Evolutionary conservation across 2,329 filamentous ascomycete species (phyloP).

Genomic region (Colletotrichum salicis): DNA sequence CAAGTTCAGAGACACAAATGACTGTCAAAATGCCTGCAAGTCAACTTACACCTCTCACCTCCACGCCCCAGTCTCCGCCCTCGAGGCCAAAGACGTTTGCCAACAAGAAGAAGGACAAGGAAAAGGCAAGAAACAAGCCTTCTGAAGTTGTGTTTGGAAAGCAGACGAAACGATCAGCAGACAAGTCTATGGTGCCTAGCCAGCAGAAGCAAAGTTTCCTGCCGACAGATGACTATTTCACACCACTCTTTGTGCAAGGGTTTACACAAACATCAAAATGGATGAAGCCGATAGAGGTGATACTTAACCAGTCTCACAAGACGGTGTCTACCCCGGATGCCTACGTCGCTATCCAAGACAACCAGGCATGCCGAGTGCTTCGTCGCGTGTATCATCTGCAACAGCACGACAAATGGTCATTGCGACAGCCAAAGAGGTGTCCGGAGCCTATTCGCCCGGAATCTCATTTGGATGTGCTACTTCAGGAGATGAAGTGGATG

Average conservation of each 20-base stretch:
- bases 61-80: constrained; percentile 56
- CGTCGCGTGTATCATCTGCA: constrained; percentile 91
- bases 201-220: constrained; percentile 55
- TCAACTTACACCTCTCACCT: constrained; percentile 54
- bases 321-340: constrained; percentile 88
- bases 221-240: constrained; percentile 71
- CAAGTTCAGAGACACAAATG: constrained; percentile 44
- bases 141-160: constrained; percentile 85
- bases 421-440: constrained; percentile 87
- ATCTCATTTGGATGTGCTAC: constrained; percentile 85
- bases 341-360: constrained; percentile 83
- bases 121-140: constrained; percentile 71
- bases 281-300: constrained; percentile 74
- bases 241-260: constrained; percentile 69
- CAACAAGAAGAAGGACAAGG: constrained; percentile 62
- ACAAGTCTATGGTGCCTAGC: constrained; percentile 56
- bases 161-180: constrained; percentile 61
- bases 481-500: constrained; percentile 98
- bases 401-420: constrained; percentile 89
- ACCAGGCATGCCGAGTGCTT: constrained; percentile 87
- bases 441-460: constrained; percentile 81
- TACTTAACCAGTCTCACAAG: constrained; percentile 87
- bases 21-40: constrained; percentile 43
- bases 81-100: constrained; percentile 41
- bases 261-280: constrained; percentile 65